Evolutionary conservation across 495 filamentous ascomycete genomes (phyloP).

Genomic region (Aspergillus steynii): DNA sequence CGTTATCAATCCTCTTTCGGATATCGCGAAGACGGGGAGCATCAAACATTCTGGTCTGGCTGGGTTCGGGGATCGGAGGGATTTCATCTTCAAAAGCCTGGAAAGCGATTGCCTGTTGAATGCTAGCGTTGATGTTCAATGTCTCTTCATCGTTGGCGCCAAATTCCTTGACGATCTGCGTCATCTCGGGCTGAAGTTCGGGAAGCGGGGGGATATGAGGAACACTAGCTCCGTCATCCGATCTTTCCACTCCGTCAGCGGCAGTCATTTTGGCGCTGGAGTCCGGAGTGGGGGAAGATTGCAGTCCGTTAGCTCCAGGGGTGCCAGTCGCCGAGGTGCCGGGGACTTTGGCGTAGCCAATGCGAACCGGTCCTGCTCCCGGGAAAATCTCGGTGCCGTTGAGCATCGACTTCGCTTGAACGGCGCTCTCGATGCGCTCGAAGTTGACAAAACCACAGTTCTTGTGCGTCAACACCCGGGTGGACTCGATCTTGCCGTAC

Average conservation of each 20-base stretch:
- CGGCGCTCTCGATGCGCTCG: slow-evolving; percentile 83
- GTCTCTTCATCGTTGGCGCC: slow-evolving; percentile 82
- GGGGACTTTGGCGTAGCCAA: slow-evolving; percentile 96
- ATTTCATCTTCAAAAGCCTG: slow-evolving; percentile 78
- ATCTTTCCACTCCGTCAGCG: slow-evolving; percentile 36
- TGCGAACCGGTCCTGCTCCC: slow-evolving; percentile 89
- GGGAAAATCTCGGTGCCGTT: slow-evolving; percentile 99
- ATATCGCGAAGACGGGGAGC: slow-evolving; percentile 95
- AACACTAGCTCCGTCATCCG: slow-evolving; percentile 45
- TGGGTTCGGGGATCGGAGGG: slow-evolving; percentile 84
- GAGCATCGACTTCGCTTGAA: slow-evolving; percentile 79
- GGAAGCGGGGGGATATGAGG: slow-evolving; percentile 70
- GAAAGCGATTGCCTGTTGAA: slow-evolving; percentile 75
- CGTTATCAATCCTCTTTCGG: slow-evolving; percentile 95
- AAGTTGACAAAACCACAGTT: slow-evolving; percentile 99
- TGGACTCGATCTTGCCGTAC: slow-evolving; percentile 89
- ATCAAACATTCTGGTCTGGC: slow-evolving; percentile 87
- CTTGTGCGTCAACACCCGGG: slow-evolving; percentile 94
- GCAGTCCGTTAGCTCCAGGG: slow-evolving; percentile 77
- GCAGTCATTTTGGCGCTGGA: slow-evolving; percentile 49
- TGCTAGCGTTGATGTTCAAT: slow-evolving; percentile 66
- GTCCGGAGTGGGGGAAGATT: slow-evolving; percentile 95
- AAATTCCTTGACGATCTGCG: slow-evolving; percentile 84
- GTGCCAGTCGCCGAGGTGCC: slow-evolving; percentile 75
- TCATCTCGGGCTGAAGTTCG: slow-evolving; percentile 79